Evolutionary conservation across 2,329 filamentous ascomycete genomes (phyloP).

Genomic region (Colletotrichum costaricense): DNA sequence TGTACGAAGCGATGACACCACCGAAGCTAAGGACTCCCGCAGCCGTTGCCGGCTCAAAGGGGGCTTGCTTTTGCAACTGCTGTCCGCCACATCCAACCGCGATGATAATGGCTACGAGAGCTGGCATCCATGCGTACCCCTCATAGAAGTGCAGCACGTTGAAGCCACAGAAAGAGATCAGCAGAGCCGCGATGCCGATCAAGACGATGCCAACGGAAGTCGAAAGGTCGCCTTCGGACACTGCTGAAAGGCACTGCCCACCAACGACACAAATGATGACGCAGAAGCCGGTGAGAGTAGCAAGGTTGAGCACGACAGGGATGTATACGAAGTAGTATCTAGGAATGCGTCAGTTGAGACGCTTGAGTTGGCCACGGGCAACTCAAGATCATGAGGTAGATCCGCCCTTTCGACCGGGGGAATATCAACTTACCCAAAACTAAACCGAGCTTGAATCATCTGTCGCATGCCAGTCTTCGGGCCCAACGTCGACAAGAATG

Average conservation of each 20-base stretch:
- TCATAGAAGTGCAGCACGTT: slow-evolving; percentile 57
- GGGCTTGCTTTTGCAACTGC: slow-evolving; percentile 50
- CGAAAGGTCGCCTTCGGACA: slow-evolving; percentile 49
- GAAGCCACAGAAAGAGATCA: slow-evolving; percentile 61
- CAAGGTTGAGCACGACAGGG: slow-evolving; percentile 54
- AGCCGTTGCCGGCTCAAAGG: slow-evolving; percentile 51
- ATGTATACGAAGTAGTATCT: slow-evolving; percentile 38
- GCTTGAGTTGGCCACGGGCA: neutral
- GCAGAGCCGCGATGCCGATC: slow-evolving; percentile 54
- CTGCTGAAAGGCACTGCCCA: slow-evolving; percentile 54
- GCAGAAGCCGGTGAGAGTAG: slow-evolving; percentile 59
- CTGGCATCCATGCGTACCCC: slow-evolving; percentile 58
- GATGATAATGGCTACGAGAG: slow-evolving; percentile 53
- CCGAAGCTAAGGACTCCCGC: slow-evolving; percentile 65
- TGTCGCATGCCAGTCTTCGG: slow-evolving; percentile 59
- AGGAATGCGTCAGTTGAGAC: neutral
- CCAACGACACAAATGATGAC: slow-evolving; percentile 60
- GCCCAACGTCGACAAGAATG: slow-evolving; percentile 55
- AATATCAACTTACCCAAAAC: slow-evolving; percentile 34
- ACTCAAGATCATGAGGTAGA: neutral
- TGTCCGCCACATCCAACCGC: slow-evolving; percentile 52
- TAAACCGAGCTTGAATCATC: slow-evolving; percentile 57
- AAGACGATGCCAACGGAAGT: slow-evolving; percentile 61
- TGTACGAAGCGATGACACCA: slow-evolving; percentile 71
- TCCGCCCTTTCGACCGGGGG: neutral